Percentiles rank a stretch among this genome's conserved stretches.
Evolutionary conservation across 371 early-diverging fungal species (phyloP).

Genomic region (Saksenaea oblongispora): DNA sequence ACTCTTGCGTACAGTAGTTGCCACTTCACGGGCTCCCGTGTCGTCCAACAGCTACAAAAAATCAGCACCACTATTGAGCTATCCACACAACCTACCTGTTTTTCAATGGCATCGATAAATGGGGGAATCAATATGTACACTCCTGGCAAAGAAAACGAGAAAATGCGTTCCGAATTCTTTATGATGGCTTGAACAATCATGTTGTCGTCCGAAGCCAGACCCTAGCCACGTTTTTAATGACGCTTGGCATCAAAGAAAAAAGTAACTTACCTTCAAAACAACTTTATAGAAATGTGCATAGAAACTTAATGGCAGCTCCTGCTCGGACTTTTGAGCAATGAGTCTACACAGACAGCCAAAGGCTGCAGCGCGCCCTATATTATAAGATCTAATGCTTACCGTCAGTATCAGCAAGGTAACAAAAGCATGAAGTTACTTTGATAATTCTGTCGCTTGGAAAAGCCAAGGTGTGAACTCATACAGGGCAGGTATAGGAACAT

Average conservation of each 20-base stretch:
- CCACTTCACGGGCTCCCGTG: constrained; percentile 19
- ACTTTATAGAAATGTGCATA: constrained; percentile 71
- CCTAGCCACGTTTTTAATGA: constrained; percentile 32
- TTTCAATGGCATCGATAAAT: constrained; percentile 61
- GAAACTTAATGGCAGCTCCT: constrained; percentile 52
- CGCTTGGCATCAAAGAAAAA: too few species aligned
- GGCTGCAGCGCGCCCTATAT: constrained; percentile 60
- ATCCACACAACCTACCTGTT: constrained; percentile 40
- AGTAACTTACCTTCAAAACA: constrained; percentile 51
- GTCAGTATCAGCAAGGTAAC: not conserved
- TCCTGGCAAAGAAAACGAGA: constrained; percentile 68
- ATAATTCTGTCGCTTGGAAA: constrained; percentile 64
- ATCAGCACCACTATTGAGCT: not conserved
- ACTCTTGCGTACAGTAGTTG: constrained; percentile 30
- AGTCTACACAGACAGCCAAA: constrained; percentile 74
- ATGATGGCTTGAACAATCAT: constrained; percentile 66
- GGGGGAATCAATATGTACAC: constrained; percentile 66
- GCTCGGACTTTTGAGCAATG: constrained; percentile 72
- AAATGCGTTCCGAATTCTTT: constrained; percentile 63
- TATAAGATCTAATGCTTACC: constrained; percentile 38
- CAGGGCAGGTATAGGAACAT: constrained; percentile 57
- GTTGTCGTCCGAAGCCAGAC: constrained; percentile 54
- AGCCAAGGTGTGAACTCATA: constrained; percentile 71
- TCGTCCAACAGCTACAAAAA: constrained; percentile 29
- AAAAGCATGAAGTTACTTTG: constrained; percentile 35